These are phyloP conservation scores for Pythium sp. DNA, from an alignment of 352 stramenopile species.

Conservation along the genomic window DNA sequence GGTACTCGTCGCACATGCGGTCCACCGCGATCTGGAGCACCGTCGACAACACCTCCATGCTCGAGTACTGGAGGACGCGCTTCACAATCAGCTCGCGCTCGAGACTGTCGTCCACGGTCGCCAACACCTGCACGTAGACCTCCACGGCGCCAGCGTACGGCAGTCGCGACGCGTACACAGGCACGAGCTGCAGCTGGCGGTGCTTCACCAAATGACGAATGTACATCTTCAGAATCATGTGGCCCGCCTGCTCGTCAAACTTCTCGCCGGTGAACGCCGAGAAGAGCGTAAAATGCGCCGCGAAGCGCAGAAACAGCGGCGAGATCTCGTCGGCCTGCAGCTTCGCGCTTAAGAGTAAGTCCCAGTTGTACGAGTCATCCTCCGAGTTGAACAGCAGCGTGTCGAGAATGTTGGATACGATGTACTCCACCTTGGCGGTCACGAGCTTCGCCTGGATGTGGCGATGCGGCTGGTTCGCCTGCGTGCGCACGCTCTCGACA, in stretches of 20 bases:
- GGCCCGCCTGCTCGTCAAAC: conserved; percentile 57
- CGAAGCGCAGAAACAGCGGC: conserved; percentile 70
- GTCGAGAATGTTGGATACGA: conserved; percentile 67
- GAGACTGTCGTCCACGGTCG: conserved; percentile 51
- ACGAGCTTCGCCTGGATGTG: conserved; percentile 83
- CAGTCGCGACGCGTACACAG: conserved; percentile 67
- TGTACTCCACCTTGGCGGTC: conserved; percentile 70
- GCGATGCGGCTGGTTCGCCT: conserved; percentile 68
- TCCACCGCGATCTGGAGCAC: conserved; percentile 60
- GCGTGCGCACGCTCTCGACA: conserved; percentile 56
- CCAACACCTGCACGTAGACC: conserved; percentile 77
- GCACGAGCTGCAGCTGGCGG: conserved; percentile 68
- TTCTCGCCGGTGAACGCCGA: conserved; percentile 60
- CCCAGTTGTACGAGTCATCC: conserved; percentile 63
- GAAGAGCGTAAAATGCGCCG: conserved; percentile 79
- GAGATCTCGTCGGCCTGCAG: conserved; percentile 45
- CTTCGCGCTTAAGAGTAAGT: conserved; percentile 46
- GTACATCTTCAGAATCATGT: conserved; percentile 84
- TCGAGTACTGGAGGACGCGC: conserved; percentile 60
- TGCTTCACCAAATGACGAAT: conserved; percentile 83
- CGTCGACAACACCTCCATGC: conserved; percentile 59
- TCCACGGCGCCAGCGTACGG: conserved; percentile 55
- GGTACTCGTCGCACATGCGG: conserved; percentile 39
- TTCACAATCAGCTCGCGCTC: conserved; percentile 71
- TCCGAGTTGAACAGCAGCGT: conserved; percentile 43